Conservation (phyloP, 495 filamentous ascomycete species). For the Xylaria bambusicola region DNA sequence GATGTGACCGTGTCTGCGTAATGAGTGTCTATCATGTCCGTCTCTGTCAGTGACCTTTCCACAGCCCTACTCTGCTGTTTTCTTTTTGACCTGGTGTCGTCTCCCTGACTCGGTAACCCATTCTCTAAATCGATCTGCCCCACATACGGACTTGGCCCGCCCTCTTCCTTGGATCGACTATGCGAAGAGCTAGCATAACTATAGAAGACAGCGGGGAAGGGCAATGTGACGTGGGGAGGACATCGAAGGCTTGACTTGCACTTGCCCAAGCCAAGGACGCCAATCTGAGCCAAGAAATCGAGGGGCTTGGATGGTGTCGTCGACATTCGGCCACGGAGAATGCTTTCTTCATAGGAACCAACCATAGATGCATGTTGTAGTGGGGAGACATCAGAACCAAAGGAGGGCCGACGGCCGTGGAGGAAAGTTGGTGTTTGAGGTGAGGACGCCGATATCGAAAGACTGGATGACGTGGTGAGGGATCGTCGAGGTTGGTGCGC, state of each 20-base stretch:
- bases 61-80: slow-evolving; percentile 44
- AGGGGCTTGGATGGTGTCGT: slow-evolving; percentile 92
- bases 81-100: slow-evolving; percentile 44
- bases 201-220: slow-evolving; percentile 97
- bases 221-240: slow-evolving; percentile 86
- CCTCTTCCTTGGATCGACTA: slow-evolving; percentile 63
- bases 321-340: slow-evolving; percentile 93
- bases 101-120: slow-evolving; percentile 56
- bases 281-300: slow-evolving; percentile 93
- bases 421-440: slow-evolving; percentile 62
- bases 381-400: slow-evolving; percentile 71
- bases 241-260: slow-evolving; percentile 86
- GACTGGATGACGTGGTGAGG: slow-evolving; percentile 61
- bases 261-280: slow-evolving; percentile 85
- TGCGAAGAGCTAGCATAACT: slow-evolving; percentile 72
- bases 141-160: slow-evolving; percentile 94
- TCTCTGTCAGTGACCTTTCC: slow-evolving; percentile 30
- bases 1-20: slow-evolving; percentile 30
- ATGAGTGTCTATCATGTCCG: slow-evolving; percentile 31
- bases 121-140: slow-evolving; percentile 92
- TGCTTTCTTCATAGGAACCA: slow-evolving; percentile 96
- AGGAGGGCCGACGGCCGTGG: slow-evolving; percentile 67
- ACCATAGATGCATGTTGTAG: slow-evolving; percentile 92
- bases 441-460: slow-evolving; percentile 53
- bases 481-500: slow-evolving; percentile 74